A percentile compares a stretch with the other conserved stretches of the same genome.
Conservation (phyloP, 2,329 filamentous ascomycete genomes). For the Apiospora rasikravindrae region DNA sequence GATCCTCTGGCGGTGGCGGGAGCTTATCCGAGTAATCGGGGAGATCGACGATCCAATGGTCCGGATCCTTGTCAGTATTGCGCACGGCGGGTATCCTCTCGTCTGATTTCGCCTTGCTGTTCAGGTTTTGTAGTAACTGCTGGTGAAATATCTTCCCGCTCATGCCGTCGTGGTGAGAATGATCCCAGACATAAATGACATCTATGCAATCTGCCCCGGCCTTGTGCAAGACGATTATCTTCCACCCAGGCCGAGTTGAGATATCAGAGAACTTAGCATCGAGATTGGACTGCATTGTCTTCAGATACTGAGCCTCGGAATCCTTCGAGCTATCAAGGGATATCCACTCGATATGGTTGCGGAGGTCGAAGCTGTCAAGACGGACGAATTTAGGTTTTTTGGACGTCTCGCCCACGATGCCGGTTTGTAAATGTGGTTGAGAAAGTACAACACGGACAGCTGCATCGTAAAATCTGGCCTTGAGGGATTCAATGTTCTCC, state of each 20-base stretch:
- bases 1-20: conserved; percentile 33
- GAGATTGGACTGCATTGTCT: conserved; percentile 17
- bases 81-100: conserved; percentile 1
- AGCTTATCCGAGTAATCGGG: not conserved
- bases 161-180: conserved; percentile 36
- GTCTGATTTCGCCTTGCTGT: conserved; percentile 24
- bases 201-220: conserved; percentile 28
- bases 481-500: not conserved
- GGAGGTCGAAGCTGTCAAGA: conserved; percentile 28
- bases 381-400: conserved; percentile 25
- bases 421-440: conserved; percentile 30
- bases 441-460: conserved; percentile 25
- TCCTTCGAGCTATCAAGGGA: not conserved
- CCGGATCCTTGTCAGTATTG: conserved; percentile 12
- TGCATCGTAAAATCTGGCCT: conserved; percentile 22
- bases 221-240: conserved; percentile 27
- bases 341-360: conserved; percentile 29
- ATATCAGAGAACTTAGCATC: conserved; percentile 28
- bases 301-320: not conserved
- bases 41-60: not conserved
- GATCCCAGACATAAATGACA: conserved; percentile 36
- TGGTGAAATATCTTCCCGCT: conserved; percentile 40
- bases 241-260: conserved; percentile 35
- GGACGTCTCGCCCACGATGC: conserved; percentile 24
- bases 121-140: conserved; percentile 35